phyloP scores from a whole-genome alignment of 1,284 basidiomycete species.

The Jaminaea rosea region DNA sequence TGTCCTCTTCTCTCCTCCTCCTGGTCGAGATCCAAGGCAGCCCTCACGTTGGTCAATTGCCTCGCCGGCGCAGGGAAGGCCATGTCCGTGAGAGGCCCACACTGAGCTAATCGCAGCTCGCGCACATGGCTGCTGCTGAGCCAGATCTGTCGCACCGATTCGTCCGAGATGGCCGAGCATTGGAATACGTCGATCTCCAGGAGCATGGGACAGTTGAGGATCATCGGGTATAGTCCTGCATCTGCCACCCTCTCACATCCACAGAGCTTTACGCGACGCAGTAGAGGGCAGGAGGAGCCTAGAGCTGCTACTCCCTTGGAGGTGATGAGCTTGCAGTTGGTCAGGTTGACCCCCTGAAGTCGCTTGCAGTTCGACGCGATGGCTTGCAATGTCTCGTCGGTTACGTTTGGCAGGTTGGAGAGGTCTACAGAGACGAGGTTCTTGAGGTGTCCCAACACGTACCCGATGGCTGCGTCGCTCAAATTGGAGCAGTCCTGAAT shows the following conservation, averaged over 20 bases:
- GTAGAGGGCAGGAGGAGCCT: slow-evolving; percentile 64
- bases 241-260: slow-evolving; percentile 32
- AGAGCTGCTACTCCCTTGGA: slow-evolving; percentile 70
- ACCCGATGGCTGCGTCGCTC: slow-evolving; percentile 60
- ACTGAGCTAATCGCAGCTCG: slow-evolving; percentile 78
- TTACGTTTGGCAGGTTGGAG: slow-evolving; percentile 51
- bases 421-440: slow-evolving; percentile 83
- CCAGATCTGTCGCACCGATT: slow-evolving; percentile 75
- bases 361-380: slow-evolving; percentile 56
- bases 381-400: slow-evolving; percentile 27
- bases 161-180: slow-evolving; percentile 69
- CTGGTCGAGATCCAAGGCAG: background rate
- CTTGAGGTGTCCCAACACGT: slow-evolving; percentile 62
- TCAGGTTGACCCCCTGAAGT: slow-evolving; percentile 86
- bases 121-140: slow-evolving; percentile 69
- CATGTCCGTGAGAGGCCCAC: slow-evolving; percentile 67
- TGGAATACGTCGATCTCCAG: slow-evolving; percentile 88
- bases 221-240: slow-evolving; percentile 26
- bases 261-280: slow-evolving; percentile 55
- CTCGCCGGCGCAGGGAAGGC: slow-evolving; percentile 64
- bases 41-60: background rate
- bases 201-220: slow-evolving; percentile 64
- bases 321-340: slow-evolving; percentile 71
- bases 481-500: slow-evolving; percentile 73
- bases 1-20: background rate